Evolutionary conservation across 768 basidiomycete genomes (phyloP).

Genomic region (Boletales sp.): DNA sequence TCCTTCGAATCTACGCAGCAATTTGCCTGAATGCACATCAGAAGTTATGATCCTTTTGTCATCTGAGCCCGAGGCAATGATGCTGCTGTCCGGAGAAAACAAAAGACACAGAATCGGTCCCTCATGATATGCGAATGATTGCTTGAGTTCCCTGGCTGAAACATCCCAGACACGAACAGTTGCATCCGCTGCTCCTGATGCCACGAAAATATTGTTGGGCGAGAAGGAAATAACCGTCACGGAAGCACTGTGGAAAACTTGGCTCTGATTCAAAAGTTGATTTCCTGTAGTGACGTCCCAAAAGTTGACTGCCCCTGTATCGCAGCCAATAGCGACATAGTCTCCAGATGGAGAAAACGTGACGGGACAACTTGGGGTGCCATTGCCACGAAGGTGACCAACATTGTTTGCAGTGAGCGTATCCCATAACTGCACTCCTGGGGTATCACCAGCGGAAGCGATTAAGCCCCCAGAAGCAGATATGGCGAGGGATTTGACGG

Average conservation of each 20-base stretch:
- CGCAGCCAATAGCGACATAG: conserved; percentile 12
- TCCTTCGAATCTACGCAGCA: conserved; percentile 11
- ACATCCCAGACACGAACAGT: conserved; percentile 18
- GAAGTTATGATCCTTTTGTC: conserved; percentile 14
- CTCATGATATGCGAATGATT: conserved; percentile 12
- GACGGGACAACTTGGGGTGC: conserved; percentile 12
- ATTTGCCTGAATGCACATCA: conserved; percentile 6
- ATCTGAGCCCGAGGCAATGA: conserved; percentile 15
- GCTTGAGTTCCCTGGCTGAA: background rate
- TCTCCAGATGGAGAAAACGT: conserved; percentile 14
- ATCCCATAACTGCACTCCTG: conserved; percentile 33
- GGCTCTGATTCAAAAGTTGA: conserved; percentile 2
- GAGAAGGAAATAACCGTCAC: conserved; percentile 14
- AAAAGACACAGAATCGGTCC: conserved; percentile 13
- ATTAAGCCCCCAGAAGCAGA: conserved; percentile 16
- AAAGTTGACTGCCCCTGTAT: conserved; percentile 10
- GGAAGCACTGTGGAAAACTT: background rate
- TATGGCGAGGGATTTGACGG: conserved; percentile 13
- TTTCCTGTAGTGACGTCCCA: conserved; percentile 19
- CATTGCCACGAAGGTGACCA: conserved; percentile 9
- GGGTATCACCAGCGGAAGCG: conserved; percentile 26
- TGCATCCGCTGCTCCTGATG: conserved; percentile 12
- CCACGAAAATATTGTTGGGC: conserved; percentile 5
- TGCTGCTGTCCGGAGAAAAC: conserved; percentile 15
- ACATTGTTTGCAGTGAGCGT: conserved; percentile 10